phyloP scores from a whole-genome alignment of 495 filamentous ascomycete species.

The Neurospora sp. region DNA sequence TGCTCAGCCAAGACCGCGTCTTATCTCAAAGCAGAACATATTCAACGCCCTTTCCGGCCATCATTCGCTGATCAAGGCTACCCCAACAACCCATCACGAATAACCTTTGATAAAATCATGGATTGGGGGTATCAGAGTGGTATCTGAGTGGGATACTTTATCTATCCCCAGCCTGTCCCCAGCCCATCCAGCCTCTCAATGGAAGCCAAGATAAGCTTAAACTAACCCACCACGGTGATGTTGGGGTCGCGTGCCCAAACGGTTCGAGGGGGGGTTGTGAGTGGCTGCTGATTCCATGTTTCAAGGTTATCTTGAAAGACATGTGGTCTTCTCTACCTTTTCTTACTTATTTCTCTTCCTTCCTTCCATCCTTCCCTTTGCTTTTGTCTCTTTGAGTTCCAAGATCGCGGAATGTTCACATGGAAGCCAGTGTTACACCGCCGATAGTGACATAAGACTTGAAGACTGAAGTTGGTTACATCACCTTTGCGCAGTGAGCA shows the following conservation, averaged over 20 bases:
- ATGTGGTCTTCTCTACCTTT: not conserved
- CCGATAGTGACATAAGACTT: not conserved
- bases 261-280: not conserved
- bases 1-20: not conserved
- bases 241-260: not conserved
- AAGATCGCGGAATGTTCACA: not conserved
- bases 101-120: not conserved
- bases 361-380: not conserved
- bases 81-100: not conserved
- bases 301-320: not conserved
- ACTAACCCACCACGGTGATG: not conserved
- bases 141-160: not conserved
- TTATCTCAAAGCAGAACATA: not conserved
- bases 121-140: not conserved
- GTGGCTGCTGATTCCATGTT: not conserved
- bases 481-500: not conserved
- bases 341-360: not conserved
- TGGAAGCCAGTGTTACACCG: not conserved
- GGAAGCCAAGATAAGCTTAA: not conserved
- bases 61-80: not conserved
- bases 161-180: not conserved
- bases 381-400: not conserved
- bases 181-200: not conserved
- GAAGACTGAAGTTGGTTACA: not conserved
- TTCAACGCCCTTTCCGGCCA: not conserved